phyloP scores from a whole-genome alignment of 1,284 basidiomycete genomes.

The Ustilago vetiveriae region DNA sequence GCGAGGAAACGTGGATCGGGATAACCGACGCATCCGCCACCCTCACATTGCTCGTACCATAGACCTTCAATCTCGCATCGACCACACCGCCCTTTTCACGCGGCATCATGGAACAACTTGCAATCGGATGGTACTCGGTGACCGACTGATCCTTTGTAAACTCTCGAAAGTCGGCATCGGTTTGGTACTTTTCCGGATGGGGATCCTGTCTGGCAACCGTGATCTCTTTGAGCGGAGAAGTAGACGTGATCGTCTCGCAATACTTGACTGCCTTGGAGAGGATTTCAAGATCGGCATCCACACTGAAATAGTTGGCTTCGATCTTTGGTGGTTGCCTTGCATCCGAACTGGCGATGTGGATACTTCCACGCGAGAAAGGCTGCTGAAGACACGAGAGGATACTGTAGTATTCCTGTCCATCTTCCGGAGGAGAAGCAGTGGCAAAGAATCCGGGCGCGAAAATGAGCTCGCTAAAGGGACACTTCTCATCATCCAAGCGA shows the following conservation, averaged over 20 bases:
- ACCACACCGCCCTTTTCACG: slow-evolving; percentile 75
- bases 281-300: slow-evolving; percentile 55
- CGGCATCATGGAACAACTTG: slow-evolving; percentile 76
- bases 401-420: slow-evolving; percentile 51
- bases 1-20: slow-evolving; percentile 45
- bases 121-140: slow-evolving; percentile 70
- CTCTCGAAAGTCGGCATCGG: slow-evolving; percentile 39
- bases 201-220: slow-evolving; percentile 42
- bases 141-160: slow-evolving; percentile 47
- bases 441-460: slow-evolving; percentile 62
- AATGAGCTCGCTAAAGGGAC: slow-evolving; percentile 47
- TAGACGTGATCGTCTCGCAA: slow-evolving; percentile 34
- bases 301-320: slow-evolving; percentile 50
- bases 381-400: slow-evolving; percentile 52
- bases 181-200: slow-evolving; percentile 34
- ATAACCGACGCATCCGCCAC: slow-evolving; percentile 66
- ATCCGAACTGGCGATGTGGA: slow-evolving; percentile 44
- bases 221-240: slow-evolving; percentile 38
- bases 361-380: slow-evolving; percentile 51
- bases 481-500: slow-evolving; percentile 43
- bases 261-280: slow-evolving; percentile 53
- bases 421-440: slow-evolving; percentile 41
- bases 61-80: slow-evolving; percentile 74
- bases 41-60: slow-evolving; percentile 74
- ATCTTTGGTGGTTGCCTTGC: slow-evolving; percentile 38